Base-by-base conservation (phyloP, 805 yeast genomes). In the Kodamaea leandrae region DNA sequence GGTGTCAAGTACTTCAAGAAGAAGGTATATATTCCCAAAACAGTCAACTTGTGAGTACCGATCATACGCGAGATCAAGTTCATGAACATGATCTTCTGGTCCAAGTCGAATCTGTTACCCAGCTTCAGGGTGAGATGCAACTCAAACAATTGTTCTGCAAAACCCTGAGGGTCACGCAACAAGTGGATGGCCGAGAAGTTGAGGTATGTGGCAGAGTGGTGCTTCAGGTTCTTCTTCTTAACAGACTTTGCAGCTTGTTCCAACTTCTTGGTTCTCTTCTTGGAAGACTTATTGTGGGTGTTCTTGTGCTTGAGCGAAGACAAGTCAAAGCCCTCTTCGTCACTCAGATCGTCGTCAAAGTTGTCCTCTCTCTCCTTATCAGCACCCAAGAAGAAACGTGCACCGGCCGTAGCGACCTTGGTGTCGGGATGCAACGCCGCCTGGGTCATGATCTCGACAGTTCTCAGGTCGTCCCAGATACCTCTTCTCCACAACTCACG, bases 401-500 rank as follows among this genome's bases (percentile, higher is more conserved):
- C 93, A 46, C 96, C 99, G 2, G 97, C 85, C 41, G 84, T 70
- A 5, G 95, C 83, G 36, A 93, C 93, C 64, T 93, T 93, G 12
- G 74, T 70, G 54, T 93, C 96, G 12, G 83, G 82, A 56, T 89
- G 96, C 46, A 87, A 64, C 2, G 97, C 88, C 1, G 98, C 97
- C 53, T 88, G 93, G 1, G 95, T 83, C 98, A 93, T 90, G 55
- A 93, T 80, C 63, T 93, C 99, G n/a, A 93, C 96, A 0, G 98
- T 84, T 54, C 97, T 74, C 0, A 96, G 78, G 61, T 93, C 99
- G 61, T 89, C 97, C 99, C 99, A 93, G 44, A 93, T 86, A 57
- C 96, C 96, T 59, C 98, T 77, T 69, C 96, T 78, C 99, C 99
- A 93, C 38, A 93, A 70, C 62, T 93, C 98, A 58, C 98, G 78